Percentiles rank a stretch among this genome's conserved stretches.
These are phyloP conservation scores for Brassica juncea DNA, from an alignment of 345 rosid species.

Conservation along the genomic window DNA sequence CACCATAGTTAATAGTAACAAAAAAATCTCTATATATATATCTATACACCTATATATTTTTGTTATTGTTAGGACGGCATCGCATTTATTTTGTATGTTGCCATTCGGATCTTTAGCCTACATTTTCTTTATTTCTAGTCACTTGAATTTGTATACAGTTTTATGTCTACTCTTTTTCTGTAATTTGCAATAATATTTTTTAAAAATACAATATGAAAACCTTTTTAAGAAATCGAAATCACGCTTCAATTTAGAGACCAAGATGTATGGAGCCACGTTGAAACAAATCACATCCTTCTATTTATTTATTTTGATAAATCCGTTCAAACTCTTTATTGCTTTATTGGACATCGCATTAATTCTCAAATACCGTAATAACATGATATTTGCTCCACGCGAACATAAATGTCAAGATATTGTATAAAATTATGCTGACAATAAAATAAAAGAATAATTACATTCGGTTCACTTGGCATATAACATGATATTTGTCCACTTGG, in stretches of 20 bases:
- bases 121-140: not conserved
- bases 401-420: not conserved
- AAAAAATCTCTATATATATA: too few species aligned
- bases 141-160: not conserved
- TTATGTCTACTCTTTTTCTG: not conserved
- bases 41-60: too few species aligned
- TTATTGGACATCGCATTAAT: conserved; percentile 4
- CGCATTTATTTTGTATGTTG: too few species aligned
- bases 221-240: conserved; percentile 14
- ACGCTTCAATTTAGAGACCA: conserved; percentile 28
- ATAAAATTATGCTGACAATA: not conserved
- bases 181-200: not conserved
- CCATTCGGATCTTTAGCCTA: too few species aligned
- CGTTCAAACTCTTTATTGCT: conserved; percentile 4
- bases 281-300: conserved; percentile 14
- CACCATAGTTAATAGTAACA: too few species aligned
- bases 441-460: not conserved
- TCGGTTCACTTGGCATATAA: not conserved
- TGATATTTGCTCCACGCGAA: conserved; percentile 6
- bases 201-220: not conserved
- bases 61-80: too few species aligned
- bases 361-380: conserved; percentile 1
- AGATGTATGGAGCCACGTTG: conserved; percentile 33
- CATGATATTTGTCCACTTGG: not conserved
- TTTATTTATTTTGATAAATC: not conserved